Evolutionary conservation across 768 basidiomycete species (phyloP).

Genomic region (Hypholoma sublateritium): DNA sequence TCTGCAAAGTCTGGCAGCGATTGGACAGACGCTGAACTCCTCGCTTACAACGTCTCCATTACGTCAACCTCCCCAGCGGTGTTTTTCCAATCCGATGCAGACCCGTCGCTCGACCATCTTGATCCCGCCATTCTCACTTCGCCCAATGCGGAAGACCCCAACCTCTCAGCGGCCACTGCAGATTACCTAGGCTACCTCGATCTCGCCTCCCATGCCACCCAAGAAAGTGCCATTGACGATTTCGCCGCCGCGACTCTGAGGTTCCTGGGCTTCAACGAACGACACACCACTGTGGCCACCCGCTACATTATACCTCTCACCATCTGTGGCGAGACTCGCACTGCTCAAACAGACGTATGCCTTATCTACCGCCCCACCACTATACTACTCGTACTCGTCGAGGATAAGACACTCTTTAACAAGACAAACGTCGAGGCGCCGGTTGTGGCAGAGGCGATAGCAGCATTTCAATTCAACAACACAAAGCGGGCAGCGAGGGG

Average conservation of each 20-base stretch:
- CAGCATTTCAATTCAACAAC: constrained; percentile 32
- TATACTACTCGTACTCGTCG: constrained; percentile 25
- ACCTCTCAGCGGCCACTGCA: constrained; percentile 17
- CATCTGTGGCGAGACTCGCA: constrained; percentile 26
- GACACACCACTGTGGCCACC: constrained; percentile 10
- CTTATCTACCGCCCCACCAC: constrained; percentile 21
- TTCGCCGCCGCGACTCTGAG: constrained; percentile 24
- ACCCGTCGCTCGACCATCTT: constrained; percentile 26
- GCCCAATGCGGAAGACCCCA: constrained; percentile 12
- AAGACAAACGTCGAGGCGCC: constrained; percentile 19
- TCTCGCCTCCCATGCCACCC: constrained; percentile 17
- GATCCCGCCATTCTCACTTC: constrained; percentile 23
- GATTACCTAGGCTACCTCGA: constrained; percentile 22
- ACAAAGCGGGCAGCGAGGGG: constrained; percentile 17
- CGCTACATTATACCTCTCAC: constrained; percentile 25
- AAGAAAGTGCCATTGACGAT: constrained; percentile 21
- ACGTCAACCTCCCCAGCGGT: constrained; percentile 6
- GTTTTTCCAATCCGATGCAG: constrained; percentile 21
- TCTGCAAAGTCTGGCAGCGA: constrained; percentile 22
- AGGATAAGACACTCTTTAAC: constrained; percentile 20
- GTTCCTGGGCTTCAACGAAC: constrained; percentile 24
- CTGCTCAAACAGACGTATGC: constrained; percentile 27
- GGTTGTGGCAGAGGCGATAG: constrained; percentile 29
- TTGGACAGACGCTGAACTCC: constrained; percentile 21
- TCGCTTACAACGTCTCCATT: constrained; percentile 27